Conservation (phyloP, 768 basidiomycete genomes). For the Cystofilobasidium ferigula region DNA sequence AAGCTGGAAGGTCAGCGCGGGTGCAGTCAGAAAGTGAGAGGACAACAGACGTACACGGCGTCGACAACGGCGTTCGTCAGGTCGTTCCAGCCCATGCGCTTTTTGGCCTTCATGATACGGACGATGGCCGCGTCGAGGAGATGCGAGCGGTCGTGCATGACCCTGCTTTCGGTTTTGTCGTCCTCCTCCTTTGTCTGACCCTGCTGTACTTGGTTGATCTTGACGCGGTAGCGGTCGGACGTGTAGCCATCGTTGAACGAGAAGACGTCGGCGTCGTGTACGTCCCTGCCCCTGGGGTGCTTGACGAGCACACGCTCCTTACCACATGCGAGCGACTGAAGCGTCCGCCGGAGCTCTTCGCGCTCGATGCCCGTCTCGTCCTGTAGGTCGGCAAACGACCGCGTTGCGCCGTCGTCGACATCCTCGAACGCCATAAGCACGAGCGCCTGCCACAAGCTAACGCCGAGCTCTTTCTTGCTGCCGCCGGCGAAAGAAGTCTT, state of each 20-base stretch:
- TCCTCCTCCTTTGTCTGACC: conserved; percentile 85
- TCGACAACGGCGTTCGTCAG: conserved; percentile 23
- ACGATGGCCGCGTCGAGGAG: conserved; percentile 91
- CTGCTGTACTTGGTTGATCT: conserved; percentile 91
- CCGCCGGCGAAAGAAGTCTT: conserved; percentile 51
- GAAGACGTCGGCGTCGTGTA: conserved; percentile 62
- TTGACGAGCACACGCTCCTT: conserved; percentile 81
- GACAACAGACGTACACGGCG: conserved; percentile 12
- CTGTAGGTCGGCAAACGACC: conserved; percentile 58
- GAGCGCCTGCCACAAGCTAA: conserved; percentile 83
- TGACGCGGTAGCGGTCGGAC: conserved; percentile 64
- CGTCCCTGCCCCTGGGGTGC: conserved; percentile 62
- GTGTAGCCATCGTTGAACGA: conserved; percentile 71
- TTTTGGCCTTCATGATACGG: conserved; percentile 86
- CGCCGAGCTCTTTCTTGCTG: conserved; percentile 66
- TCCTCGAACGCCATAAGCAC: conserved; percentile 79
- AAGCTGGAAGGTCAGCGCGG: neutral
- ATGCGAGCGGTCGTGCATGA: conserved; percentile 75
- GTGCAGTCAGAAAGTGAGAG: neutral
- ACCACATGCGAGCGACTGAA: conserved; percentile 86
- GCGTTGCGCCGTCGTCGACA: conserved; percentile 39
- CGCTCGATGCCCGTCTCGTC: conserved; percentile 51
- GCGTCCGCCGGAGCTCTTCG: conserved; percentile 60
- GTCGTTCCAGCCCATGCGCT: conserved; percentile 36
- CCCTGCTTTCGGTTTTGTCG: conserved; percentile 63